Percentiles rank a stretch among this genome's conserved stretches.
phyloP scores from a whole-genome alignment of 768 basidiomycete species.

The Podaxis pistillaris region DNA sequence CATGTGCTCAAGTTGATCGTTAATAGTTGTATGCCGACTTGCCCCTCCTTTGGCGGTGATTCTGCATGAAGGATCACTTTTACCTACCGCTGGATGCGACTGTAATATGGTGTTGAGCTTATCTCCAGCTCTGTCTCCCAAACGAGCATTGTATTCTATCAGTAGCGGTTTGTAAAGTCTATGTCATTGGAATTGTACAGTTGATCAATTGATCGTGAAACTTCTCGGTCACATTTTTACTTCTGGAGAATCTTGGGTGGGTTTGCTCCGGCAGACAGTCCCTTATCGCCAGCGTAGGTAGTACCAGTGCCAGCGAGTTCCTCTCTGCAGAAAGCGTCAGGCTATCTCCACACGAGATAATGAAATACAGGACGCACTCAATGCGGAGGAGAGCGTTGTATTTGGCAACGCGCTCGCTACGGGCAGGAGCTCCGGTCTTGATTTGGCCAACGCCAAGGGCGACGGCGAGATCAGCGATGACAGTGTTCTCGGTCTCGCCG shows the following conservation, averaged over 20 bases:
- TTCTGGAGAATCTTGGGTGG: conserved; percentile 73
- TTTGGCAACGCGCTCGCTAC: conserved; percentile 95
- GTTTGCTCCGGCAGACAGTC: conserved; percentile 74
- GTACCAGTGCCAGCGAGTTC: conserved; percentile 66
- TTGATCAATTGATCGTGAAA: background rate
- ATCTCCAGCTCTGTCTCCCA: background rate
- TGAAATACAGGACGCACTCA: conserved; percentile 50
- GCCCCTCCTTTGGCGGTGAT: background rate
- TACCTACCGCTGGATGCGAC: background rate
- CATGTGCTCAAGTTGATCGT: background rate
- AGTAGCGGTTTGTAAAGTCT: background rate
- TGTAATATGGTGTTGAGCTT: too few species aligned
- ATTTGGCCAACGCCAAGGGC: conserved; percentile 92
- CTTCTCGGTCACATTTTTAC: conserved; percentile 27
- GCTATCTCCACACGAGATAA: background rate
- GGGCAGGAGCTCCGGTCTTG: conserved; percentile 97
- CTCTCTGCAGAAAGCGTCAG: conserved; percentile 21
- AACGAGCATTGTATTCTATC: background rate
- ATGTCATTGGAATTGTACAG: background rate
- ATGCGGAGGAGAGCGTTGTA: conserved; percentile 90
- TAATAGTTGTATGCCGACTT: background rate
- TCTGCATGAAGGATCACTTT: background rate
- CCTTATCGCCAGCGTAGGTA: conserved; percentile 74
- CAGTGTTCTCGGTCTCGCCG: conserved; percentile 96
- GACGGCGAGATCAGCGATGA: conserved; percentile 94